Conservation (phyloP, 225 moss, liverwort and hornwort genomes). For the Pseudisothecium myosuroides region DNA sequence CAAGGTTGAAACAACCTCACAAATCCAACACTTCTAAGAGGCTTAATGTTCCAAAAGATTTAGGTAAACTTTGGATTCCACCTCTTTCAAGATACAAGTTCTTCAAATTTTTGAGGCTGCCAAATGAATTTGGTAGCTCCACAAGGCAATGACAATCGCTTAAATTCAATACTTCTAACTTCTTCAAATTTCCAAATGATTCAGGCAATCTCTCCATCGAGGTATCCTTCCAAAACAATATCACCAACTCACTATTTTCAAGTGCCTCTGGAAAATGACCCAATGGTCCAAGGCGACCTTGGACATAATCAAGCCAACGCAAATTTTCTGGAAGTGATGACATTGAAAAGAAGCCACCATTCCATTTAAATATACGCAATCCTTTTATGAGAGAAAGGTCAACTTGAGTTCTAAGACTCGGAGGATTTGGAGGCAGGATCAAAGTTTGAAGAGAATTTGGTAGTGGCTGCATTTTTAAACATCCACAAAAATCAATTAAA, state of each 20-base stretch:
- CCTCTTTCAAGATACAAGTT: too few species aligned
- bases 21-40: too few species aligned
- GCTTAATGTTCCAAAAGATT: too few species aligned
- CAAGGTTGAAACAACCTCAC: too few species aligned
- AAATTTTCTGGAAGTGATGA: not conserved
- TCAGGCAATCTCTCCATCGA: not conserved
- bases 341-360: not conserved
- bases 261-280: not conserved
- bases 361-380: not conserved
- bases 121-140: too few species aligned
- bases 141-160: fast-evolving
- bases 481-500: fast-evolving
- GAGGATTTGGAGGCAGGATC: not conserved
- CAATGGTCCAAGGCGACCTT: fast-evolving
- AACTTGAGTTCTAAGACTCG: fast-evolving
- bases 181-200: not conserved
- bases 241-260: not conserved
- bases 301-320: not conserved
- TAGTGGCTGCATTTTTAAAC: not conserved
- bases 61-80: too few species aligned
- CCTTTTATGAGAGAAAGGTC: not conserved
- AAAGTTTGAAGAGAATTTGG: not conserved
- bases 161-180: not conserved
- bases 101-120: too few species aligned
- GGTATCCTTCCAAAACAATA: not conserved